These are phyloP conservation scores for Pseudocercospora pini-densiflorae DNA, from an alignment of 2,329 filamentous ascomycete species.

Conservation along the genomic window DNA sequence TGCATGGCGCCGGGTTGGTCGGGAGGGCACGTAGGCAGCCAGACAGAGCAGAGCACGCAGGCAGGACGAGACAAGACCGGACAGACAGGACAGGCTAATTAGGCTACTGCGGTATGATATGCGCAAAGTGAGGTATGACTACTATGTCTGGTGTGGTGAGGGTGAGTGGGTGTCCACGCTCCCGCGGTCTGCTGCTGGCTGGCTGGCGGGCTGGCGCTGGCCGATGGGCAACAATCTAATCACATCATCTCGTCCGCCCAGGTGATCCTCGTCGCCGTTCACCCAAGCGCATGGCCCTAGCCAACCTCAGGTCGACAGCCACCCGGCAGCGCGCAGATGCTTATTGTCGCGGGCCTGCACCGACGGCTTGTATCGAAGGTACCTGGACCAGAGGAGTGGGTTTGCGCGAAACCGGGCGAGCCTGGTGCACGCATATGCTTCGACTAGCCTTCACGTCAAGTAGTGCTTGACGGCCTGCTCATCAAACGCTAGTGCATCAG, in stretches of 20 bases:
- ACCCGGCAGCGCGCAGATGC: neutral
- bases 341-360: neutral
- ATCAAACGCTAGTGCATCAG: slow-evolving; percentile 18
- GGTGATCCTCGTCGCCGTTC: slow-evolving; percentile 6
- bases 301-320: neutral
- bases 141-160: neutral
- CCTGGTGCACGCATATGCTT: neutral
- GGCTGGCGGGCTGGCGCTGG: neutral
- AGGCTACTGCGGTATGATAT: neutral
- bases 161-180: neutral
- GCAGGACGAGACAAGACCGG: neutral
- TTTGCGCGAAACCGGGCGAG: slow-evolving; percentile 8
- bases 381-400: slow-evolving; percentile 23
- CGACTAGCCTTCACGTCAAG: slow-evolving; percentile 1
- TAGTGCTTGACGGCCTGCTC: neutral
- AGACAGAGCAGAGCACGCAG: neutral
- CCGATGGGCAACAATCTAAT: neutral
- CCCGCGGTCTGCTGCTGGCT: neutral
- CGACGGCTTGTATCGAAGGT: slow-evolving; percentile 8
- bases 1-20: neutral
- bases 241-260: neutral
- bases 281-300: slow-evolving; percentile 6
- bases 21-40: neutral
- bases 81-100: neutral
- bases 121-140: neutral